Conservation (phyloP, 2,329 filamentous ascomycete genomes). For the Colletotrichum navitas region DNA sequence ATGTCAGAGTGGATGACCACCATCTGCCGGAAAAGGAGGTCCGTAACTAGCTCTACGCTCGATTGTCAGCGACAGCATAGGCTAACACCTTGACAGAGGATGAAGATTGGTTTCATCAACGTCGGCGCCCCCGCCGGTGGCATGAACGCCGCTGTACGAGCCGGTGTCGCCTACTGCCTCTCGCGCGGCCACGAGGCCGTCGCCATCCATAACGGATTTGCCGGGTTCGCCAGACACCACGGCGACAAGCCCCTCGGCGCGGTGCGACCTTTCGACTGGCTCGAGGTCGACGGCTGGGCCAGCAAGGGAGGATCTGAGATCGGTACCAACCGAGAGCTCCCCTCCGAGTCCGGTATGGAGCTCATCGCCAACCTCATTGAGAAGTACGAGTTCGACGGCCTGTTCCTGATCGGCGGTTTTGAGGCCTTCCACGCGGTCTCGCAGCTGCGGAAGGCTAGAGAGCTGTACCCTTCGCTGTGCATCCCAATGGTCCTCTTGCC, state of each 20-base stretch:
- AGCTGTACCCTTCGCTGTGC: conserved; percentile 84
- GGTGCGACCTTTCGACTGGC: conserved; percentile 89
- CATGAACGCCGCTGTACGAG: conserved; percentile 97
- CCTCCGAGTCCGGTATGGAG: conserved; percentile 85
- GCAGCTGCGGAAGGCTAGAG: conserved; percentile 84
- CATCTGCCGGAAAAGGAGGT: conserved; percentile 79
- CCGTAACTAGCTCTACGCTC: conserved; percentile 46
- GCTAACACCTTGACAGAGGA: conserved; percentile 68
- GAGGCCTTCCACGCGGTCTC: conserved; percentile 95
- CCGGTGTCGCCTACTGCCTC: conserved; percentile 92
- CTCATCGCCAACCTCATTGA: conserved; percentile 86
- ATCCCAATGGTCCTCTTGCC: conserved; percentile 93
- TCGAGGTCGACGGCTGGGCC: conserved; percentile 95
- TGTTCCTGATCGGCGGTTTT: conserved; percentile 95
- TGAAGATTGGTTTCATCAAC: conserved; percentile 96
- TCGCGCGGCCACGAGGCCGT: conserved; percentile 92
- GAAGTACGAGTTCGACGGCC: conserved; percentile 87
- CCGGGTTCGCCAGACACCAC: conserved; percentile 92
- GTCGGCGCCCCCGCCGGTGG: conserved; percentile 96
- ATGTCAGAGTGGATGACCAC: conserved; percentile 77
- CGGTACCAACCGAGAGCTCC: conserved; percentile 94
- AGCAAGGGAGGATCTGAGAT: conserved; percentile 98
- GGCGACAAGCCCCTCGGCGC: conserved; percentile 84
- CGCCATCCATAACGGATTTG: conserved; percentile 96
- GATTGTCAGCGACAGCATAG: not conserved